Evolutionary conservation across 768 basidiomycete species (phyloP).

Genomic region (Naganishia vishniacii): DNA sequence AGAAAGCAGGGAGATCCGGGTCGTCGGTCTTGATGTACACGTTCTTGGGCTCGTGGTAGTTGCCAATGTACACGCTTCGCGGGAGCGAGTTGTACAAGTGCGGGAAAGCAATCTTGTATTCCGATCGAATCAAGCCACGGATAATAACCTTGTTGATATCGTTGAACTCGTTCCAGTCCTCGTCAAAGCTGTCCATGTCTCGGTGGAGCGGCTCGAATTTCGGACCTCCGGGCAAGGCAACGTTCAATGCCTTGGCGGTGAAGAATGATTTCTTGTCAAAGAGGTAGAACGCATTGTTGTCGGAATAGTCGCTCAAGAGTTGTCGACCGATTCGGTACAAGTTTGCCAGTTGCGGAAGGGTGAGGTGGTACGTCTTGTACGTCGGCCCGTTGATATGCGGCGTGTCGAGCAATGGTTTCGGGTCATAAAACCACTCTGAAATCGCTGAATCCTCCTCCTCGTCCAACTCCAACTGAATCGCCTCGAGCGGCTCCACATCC

Average conservation of each 20-base stretch:
- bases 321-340: constrained; percentile 92
- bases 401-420: constrained; percentile 86
- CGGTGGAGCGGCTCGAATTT: constrained; percentile 95
- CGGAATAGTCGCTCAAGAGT: constrained; percentile 84
- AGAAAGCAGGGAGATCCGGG: constrained; percentile 98
- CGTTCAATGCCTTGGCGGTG: constrained; percentile 67
- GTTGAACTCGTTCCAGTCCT: constrained; percentile 99
- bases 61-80: constrained; percentile 80
- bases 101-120: constrained; percentile 98
- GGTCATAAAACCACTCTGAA: constrained; percentile 97
- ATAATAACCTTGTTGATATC: constrained; percentile 99
- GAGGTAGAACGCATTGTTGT: constrained; percentile 82
- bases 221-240: constrained; percentile 73
- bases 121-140: constrained; percentile 94
- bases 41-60: constrained; percentile 90
- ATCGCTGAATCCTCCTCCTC: constrained; percentile 84
- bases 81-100: constrained; percentile 98
- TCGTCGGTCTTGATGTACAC: constrained; percentile 99
- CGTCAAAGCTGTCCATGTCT: constrained; percentile 95
- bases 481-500: constrained; percentile 95
- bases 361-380: constrained; percentile 87
- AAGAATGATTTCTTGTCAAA: constrained; percentile 98
- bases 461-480: constrained; percentile 93
- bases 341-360: constrained; percentile 92
- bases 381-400: constrained; percentile 85